A percentile compares a stretch with the other conserved stretches of the same genome.
Evolutionary conservation across 139 green algal genomes (phyloP).

Genomic region (Volvox reticuliferus): DNA sequence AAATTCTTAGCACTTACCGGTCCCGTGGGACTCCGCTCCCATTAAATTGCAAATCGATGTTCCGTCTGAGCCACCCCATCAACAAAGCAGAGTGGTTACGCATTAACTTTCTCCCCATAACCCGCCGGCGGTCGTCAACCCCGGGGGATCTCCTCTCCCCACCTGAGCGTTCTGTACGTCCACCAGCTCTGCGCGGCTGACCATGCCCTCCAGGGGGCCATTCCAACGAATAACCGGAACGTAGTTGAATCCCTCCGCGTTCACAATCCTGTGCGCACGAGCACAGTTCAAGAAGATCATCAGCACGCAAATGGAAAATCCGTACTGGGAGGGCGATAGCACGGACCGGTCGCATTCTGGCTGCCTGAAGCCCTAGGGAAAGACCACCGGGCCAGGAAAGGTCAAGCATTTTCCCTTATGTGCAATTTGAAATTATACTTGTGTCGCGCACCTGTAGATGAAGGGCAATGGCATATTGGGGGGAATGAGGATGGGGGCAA

Average conservation of each 20-base stretch:
- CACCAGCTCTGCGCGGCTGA: conserved; percentile 43
- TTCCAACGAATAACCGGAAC: conserved; percentile 64
- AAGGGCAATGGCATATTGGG: conserved; percentile 69
- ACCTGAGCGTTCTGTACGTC: conserved; percentile 50
- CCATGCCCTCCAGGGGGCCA: conserved; percentile 44
- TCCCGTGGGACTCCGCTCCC: too few species aligned
- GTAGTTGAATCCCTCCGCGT: conserved; percentile 70
- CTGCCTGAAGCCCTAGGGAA: too few species aligned
- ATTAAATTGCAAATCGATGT: too few species aligned
- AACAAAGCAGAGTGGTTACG: too few species aligned
- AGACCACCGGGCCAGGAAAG: too few species aligned
- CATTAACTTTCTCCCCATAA: too few species aligned
- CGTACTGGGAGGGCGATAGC: neutral
- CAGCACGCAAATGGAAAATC: neutral
- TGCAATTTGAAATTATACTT: too few species aligned
- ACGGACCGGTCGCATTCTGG: neutral
- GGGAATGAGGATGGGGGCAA: conserved; percentile 65
- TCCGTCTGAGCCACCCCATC: too few species aligned
- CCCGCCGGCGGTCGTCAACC: too few species aligned
- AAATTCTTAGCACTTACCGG: too few species aligned
- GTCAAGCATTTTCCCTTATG: too few species aligned
- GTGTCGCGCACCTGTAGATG: conserved; percentile 31
- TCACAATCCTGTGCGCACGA: conserved; percentile 43
- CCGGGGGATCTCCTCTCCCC: neutral
- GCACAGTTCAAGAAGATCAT: neutral